A percentile compares a stretch with the other conserved stretches of the same genome.
phyloP scores from a whole-genome alignment of 805 yeast species.

The Nakazawaea molendinolei region DNA sequence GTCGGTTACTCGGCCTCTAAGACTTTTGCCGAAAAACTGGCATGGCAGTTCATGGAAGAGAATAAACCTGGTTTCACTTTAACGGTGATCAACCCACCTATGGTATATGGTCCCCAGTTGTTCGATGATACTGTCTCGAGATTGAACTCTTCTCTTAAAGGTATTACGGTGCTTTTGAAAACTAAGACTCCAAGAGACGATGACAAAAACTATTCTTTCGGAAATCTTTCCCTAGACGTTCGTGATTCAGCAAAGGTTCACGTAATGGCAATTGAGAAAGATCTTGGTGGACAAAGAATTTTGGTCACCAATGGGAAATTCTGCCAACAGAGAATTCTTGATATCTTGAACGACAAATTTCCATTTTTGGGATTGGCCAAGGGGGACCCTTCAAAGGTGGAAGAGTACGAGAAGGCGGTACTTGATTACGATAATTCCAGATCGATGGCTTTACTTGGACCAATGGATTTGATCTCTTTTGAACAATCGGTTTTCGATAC shows the following conservation, averaged over 20 bases:
- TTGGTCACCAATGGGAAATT: no score
- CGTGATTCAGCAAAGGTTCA: slow-evolving; percentile 42
- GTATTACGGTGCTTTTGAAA: slow-evolving; percentile 19
- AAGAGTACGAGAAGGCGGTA: no score
- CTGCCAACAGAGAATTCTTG: no score
- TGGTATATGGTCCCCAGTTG: slow-evolving; percentile 47
- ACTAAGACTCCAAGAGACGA: slow-evolving; percentile 15
- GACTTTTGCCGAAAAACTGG: slow-evolving; percentile 48
- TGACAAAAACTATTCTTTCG: slow-evolving; percentile 10
- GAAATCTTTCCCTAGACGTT: slow-evolving; percentile 27
- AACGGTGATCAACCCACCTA: slow-evolving; percentile 35
- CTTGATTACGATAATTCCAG: no score
- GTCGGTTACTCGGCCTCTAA: slow-evolving; percentile 36
- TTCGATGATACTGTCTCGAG: slow-evolving; percentile 28
- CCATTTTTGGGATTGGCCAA: no score
- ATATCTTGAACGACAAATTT: no score
- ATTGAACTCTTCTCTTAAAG: slow-evolving; percentile 32
- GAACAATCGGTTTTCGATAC: no score
- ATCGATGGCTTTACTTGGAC: no score
- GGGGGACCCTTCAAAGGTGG: no score
- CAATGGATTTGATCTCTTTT: no score
- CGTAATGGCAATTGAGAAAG: slow-evolving; percentile 16
- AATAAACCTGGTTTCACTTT: slow-evolving; percentile 31
- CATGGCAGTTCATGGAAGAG: slow-evolving; percentile 42
- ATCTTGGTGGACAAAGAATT: neutral